A percentile compares a stretch with the other conserved stretches of the same genome.
These are phyloP conservation scores for Boletus reticuloceps DNA, from an alignment of 768 basidiomycete genomes.

Conservation along the genomic window DNA sequence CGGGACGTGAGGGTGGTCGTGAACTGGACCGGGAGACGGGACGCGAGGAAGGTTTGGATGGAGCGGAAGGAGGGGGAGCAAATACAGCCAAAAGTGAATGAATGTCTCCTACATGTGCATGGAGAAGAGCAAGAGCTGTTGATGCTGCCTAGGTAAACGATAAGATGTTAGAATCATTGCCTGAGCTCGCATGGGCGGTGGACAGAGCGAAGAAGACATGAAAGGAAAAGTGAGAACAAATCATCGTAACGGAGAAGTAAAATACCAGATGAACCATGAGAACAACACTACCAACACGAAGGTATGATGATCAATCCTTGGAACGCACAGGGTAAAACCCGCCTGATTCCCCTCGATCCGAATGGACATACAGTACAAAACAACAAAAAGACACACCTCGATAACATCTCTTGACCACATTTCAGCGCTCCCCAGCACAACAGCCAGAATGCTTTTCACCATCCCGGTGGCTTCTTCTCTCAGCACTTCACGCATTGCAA, in stretches of 20 bases:
- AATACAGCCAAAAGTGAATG: conserved; percentile 23
- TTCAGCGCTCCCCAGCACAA: conserved; percentile 32
- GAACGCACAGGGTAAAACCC: conserved; percentile 51
- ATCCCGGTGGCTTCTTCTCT: conserved; percentile 68
- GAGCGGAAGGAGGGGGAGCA: background rate
- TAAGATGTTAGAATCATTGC: conserved; percentile 18
- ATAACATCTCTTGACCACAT: conserved; percentile 62
- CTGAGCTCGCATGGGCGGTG: background rate
- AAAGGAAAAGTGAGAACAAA: background rate
- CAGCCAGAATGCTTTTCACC: conserved; percentile 53
- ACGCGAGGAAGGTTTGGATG: conserved; percentile 11
- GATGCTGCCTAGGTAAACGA: conserved; percentile 21
- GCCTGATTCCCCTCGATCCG: background rate
- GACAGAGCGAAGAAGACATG: background rate
- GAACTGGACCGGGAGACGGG: conserved; percentile 22
- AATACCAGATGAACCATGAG: conserved; percentile 45
- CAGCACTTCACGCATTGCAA: conserved; percentile 64
- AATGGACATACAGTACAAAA: conserved; percentile 3
- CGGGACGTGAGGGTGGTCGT: conserved; percentile 22
- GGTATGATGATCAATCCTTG: conserved; percentile 31
- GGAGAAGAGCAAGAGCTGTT: conserved; percentile 29
- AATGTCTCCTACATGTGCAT: conserved; percentile 25
- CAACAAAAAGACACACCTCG: conserved; percentile 20
- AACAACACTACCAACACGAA: conserved; percentile 29
- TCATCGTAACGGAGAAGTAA: background rate